Conservation (phyloP, 331 rosid genomes). For the Acacia concinna region DNA sequence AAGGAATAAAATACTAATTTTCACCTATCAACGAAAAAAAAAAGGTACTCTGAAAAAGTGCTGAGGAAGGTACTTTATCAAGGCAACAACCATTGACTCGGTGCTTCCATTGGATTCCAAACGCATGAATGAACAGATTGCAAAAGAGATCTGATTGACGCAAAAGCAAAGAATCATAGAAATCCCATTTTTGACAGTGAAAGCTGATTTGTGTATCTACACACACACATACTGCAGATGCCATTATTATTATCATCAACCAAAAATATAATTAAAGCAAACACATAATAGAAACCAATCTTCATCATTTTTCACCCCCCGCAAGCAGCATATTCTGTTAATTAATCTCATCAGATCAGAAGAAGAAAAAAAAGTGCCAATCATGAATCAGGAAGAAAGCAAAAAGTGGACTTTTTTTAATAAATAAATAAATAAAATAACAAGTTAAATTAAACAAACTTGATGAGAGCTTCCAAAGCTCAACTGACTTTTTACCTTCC, state of each 20-base stretch:
- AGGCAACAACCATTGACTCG: slow-evolving; percentile 11
- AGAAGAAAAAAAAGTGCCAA: slow-evolving; percentile 20
- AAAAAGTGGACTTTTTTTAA: not conserved
- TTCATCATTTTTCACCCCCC: slow-evolving; percentile 20
- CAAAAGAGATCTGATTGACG: slow-evolving; percentile 17
- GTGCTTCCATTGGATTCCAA: slow-evolving; percentile 11
- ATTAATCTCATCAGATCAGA: not conserved
- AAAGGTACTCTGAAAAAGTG: not conserved
- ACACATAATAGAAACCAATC: not conserved
- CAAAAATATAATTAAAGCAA: not conserved
- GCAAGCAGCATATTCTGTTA: slow-evolving; percentile 13
- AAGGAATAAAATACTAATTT: not conserved
- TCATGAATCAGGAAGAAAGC: slow-evolving; percentile 39
- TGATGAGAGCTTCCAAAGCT: slow-evolving; percentile 45
- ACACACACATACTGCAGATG: no score
- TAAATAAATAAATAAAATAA: not conserved
- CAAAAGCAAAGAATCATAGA: slow-evolving; percentile 30
- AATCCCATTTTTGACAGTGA: slow-evolving; percentile 20
- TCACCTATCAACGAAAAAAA: not conserved
- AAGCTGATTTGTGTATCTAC: no score
- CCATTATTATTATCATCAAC: slow-evolving; percentile 1
- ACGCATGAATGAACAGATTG: not conserved
- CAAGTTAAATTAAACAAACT: slow-evolving; percentile 33
- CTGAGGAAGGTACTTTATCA: not conserved
- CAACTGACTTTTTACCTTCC: slow-evolving; percentile 40